Evolutionary conservation across 208 protist species (phyloP).

Genomic region (Lotmaria passim): DNA sequence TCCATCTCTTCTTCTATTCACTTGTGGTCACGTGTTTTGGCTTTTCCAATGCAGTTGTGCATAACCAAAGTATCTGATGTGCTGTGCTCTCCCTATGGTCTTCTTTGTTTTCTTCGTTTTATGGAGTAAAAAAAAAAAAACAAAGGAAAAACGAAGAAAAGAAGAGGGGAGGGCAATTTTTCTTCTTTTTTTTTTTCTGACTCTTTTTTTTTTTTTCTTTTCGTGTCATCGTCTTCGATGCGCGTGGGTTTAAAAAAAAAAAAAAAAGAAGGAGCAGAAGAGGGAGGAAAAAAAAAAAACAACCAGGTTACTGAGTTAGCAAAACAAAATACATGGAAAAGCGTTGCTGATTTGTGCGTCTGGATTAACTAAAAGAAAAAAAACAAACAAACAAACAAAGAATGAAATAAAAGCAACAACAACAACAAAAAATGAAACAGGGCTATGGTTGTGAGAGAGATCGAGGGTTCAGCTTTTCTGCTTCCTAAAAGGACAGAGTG

Average conservation of each 20-base stretch:
- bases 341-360: background rate
- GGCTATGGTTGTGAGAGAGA: too few species aligned
- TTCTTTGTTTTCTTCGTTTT: background rate
- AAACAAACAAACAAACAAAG: background rate
- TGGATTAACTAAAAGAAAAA: background rate
- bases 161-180: background rate
- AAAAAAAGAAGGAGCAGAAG: too few species aligned
- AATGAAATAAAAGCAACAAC: background rate
- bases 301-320: background rate
- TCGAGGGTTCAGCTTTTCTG: too few species aligned
- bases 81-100: too few species aligned
- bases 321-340: conserved; percentile 1
- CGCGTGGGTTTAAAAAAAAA: too few species aligned
- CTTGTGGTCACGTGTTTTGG: background rate
- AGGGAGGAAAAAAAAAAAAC: too few species aligned
- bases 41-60: conserved; percentile 4
- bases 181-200: background rate
- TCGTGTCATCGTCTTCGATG: background rate
- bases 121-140: background rate
- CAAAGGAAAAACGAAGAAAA: background rate
- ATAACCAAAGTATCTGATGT: background rate
- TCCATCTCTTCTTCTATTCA: conserved; percentile 1
- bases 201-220: background rate
- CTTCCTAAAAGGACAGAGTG: too few species aligned
- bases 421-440: background rate